Conservation (phyloP, 2,329 filamentous ascomycete genomes). For the Colletotrichum horii region DNA sequence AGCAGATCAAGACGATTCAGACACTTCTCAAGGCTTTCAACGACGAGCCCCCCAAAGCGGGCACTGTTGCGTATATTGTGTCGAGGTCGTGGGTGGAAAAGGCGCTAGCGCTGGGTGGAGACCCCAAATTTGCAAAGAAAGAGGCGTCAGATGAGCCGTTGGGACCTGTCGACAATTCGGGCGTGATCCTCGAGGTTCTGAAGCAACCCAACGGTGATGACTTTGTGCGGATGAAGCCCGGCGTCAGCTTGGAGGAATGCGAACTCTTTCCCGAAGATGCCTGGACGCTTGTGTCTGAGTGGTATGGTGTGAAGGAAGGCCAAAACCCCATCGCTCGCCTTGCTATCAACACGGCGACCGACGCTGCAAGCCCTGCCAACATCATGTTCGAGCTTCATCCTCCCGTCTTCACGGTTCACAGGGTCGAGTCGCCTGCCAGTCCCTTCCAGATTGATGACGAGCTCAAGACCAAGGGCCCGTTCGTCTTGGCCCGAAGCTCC, state of each 20-base stretch:
- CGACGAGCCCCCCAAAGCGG: slow-evolving; percentile 66
- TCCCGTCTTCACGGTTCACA: slow-evolving; percentile 83
- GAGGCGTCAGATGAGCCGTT: slow-evolving; percentile 67
- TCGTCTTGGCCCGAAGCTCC: slow-evolving; percentile 73
- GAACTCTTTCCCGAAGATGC: slow-evolving; percentile 79
- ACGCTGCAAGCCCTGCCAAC: slow-evolving; percentile 62
- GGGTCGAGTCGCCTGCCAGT: slow-evolving; percentile 69
- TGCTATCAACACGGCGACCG: slow-evolving; percentile 76
- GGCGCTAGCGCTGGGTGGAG: slow-evolving; percentile 70
- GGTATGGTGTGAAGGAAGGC: slow-evolving; percentile 78
- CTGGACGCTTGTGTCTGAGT: slow-evolving; percentile 80
- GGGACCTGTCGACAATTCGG: slow-evolving; percentile 86
- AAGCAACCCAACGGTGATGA: slow-evolving; percentile 52
- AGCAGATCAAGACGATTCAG: slow-evolving; percentile 77
- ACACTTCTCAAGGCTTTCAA: slow-evolving; percentile 59
- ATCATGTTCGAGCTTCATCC: slow-evolving; percentile 85
- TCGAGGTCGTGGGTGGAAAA: slow-evolving; percentile 80
- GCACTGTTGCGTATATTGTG: slow-evolving; percentile 78
- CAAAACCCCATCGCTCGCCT: slow-evolving; percentile 76
- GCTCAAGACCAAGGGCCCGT: slow-evolving; percentile 67
- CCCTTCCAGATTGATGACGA: slow-evolving; percentile 61
- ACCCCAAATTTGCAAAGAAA: slow-evolving; percentile 58
- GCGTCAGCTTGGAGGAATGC: slow-evolving; percentile 72
- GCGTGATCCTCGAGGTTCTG: slow-evolving; percentile 72
- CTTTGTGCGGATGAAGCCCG: slow-evolving; percentile 78